A percentile compares a stretch with the other conserved stretches of the same genome.
These are phyloP conservation scores for Aspergillus hortae DNA, from an alignment of 2,329 filamentous ascomycete genomes.

Conservation along the genomic window DNA sequence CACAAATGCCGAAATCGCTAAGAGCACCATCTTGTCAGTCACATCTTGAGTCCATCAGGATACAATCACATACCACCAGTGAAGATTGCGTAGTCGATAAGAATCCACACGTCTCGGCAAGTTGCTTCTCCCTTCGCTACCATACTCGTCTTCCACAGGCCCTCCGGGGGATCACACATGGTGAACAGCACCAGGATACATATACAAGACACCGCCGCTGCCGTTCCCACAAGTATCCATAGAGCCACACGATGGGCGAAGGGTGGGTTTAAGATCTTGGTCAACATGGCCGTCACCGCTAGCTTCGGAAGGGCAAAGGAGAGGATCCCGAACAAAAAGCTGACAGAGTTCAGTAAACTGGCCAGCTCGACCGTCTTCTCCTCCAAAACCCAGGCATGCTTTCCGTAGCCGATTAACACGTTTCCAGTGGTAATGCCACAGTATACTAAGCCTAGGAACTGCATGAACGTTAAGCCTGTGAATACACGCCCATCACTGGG, in stretches of 20 bases:
- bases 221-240: constrained; percentile 28
- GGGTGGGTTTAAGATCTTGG: constrained; percentile 25
- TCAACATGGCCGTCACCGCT: constrained; percentile 25
- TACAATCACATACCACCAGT: constrained; percentile 32
- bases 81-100: constrained; percentile 41
- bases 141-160: constrained; percentile 37
- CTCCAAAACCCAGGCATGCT: constrained; percentile 33
- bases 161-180: constrained; percentile 39
- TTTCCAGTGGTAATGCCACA: constrained; percentile 30
- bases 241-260: constrained; percentile 14
- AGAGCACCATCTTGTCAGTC: background rate
- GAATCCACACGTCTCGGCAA: constrained; percentile 34
- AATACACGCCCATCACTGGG: background rate
- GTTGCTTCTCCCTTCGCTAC: constrained; percentile 26
- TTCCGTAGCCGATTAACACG: constrained; percentile 39
- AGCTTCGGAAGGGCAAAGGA: constrained; percentile 29
- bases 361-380: constrained; percentile 25
- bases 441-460: constrained; percentile 13
- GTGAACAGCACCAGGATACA: constrained; percentile 42
- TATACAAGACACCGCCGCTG: constrained; percentile 28
- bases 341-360: constrained; percentile 22
- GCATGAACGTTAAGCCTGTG: background rate
- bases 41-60: background rate
- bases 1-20: constrained; percentile 28
- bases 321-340: constrained; percentile 27